Evolutionary conservation across 2,329 filamentous ascomycete genomes (phyloP).

Genomic region (Epichloe baconii): DNA sequence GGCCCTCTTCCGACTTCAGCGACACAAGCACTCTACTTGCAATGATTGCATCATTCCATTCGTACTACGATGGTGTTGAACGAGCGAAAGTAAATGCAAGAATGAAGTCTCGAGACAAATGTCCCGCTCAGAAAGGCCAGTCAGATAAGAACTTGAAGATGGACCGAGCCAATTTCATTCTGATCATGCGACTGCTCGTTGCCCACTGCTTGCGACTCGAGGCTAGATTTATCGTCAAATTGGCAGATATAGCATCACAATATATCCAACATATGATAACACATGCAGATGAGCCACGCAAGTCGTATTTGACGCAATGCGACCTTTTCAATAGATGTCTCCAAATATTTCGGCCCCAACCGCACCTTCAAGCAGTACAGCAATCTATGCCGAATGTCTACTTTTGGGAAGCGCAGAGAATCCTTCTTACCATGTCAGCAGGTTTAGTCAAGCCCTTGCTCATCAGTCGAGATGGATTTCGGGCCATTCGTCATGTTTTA

Average conservation of each 20-base stretch:
- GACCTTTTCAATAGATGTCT: constrained; percentile 19
- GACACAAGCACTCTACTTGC: constrained; percentile 12
- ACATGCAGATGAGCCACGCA: constrained; percentile 5
- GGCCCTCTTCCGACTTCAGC: constrained; percentile 14
- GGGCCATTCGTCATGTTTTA: constrained; percentile 40
- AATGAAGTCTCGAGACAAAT: not conserved
- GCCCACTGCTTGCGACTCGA: constrained; percentile 21
- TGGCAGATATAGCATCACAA: constrained; percentile 16
- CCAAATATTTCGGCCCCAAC: constrained; percentile 14
- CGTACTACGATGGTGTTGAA: constrained; percentile 5
- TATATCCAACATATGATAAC: constrained; percentile 14
- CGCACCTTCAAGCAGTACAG: constrained; percentile 12
- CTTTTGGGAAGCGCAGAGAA: constrained; percentile 43
- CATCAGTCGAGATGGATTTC: constrained; percentile 39
- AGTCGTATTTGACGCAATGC: constrained; percentile 17
- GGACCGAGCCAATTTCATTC: constrained; percentile 12
- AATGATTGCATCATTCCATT: constrained; percentile 15
- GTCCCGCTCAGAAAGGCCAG: not conserved
- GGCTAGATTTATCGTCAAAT: constrained; percentile 18
- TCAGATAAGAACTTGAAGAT: not conserved
- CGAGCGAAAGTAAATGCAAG: not conserved
- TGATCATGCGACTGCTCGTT: constrained; percentile 14
- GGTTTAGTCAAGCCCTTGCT: constrained; percentile 33
- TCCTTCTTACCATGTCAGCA: constrained; percentile 39
- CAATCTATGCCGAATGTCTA: constrained; percentile 17